Evolutionary conservation across 2,329 filamentous ascomycete species (phyloP).

Genomic region (Blastomyces emzantsi): DNA sequence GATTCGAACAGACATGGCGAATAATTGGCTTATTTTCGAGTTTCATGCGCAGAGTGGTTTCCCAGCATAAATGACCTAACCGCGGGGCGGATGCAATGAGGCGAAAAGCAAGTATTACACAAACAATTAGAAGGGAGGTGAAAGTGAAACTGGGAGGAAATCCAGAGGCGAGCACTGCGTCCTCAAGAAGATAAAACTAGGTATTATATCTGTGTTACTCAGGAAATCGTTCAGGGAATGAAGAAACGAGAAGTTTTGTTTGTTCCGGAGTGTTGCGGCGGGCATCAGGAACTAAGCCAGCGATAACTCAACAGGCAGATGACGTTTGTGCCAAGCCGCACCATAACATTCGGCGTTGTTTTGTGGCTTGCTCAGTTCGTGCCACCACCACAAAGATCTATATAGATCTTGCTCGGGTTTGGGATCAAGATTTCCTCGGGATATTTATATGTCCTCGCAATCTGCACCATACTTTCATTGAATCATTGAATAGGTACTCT

Average conservation of each 20-base stretch:
- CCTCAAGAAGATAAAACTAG: neutral
- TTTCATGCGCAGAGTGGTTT: neutral
- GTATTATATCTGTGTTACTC: neutral
- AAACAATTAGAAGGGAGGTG: neutral
- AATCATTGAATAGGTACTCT: neutral
- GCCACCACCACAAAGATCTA: too few relatives aligned
- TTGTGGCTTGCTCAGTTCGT: too few relatives aligned
- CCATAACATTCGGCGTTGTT: too few relatives aligned
- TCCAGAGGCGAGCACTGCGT: neutral
- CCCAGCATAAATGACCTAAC: neutral
- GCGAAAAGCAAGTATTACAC: neutral
- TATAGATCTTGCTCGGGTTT: neutral
- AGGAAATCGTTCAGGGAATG: neutral
- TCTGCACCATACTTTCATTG: neutral
- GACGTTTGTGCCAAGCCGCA: conserved; percentile 12
- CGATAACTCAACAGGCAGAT: neutral
- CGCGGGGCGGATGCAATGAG: neutral
- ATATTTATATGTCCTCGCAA: neutral
- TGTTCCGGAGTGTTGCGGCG: neutral
- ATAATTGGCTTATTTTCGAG: neutral
- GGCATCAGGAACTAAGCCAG: neutral
- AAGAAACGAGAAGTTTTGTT: neutral
- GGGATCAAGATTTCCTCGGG: neutral
- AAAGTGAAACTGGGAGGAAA: neutral
- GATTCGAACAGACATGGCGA: conserved; percentile 39